Evolutionary conservation across 106 monocot genomes (phyloP), one percentile per base, ranked within the genome.

Genomic region (Allium fistulosum): DNA sequence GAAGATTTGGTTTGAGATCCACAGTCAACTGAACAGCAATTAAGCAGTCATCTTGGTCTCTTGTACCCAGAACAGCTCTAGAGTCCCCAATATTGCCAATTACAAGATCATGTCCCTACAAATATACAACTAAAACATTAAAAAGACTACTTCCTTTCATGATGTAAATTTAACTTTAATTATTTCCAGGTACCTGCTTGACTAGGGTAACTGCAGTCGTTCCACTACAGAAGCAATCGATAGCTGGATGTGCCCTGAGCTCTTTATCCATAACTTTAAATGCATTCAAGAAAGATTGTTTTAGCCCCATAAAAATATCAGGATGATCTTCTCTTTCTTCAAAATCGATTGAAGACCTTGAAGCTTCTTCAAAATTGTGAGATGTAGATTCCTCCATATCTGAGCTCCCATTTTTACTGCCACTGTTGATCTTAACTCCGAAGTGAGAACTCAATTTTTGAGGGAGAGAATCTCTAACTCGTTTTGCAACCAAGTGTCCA

Each of bases 401-500:
- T 1, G 27, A 58, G 68, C 72, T 75, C 48, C 51, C 59, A 7
- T 48, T 22, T 49, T 13, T 61, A 16, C 62, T 58, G 22, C 76
- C 17, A 11, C 9, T 26, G 48, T 45, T 57, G 8, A 49, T 8
- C 55, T 59, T 70, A 18, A 53, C n/a, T 52, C 61, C 65, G 69
- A 62, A 67, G 4, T 75, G 61, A 26, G 75, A 49, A 52, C 46
- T 70, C 16, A 86, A 66, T 59, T 82, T 82, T 10, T 69, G 65
- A 5, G 86, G 86, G 4, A 86, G 75, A 22, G 17, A 51, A 78
- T 84, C 81, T 55, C 88, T 81, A 13, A 88, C 88, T 66, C 72
- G 76, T 53, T 46, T 76, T 9, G 88, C 69, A 37, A 88, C 84
- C 79, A 81, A 58, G 66, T 88, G 88, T 10, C 88, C 88, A 66